Evolutionary conservation across 2,329 filamentous ascomycete species (phyloP).

Genomic region (Xylaria sp.): DNA sequence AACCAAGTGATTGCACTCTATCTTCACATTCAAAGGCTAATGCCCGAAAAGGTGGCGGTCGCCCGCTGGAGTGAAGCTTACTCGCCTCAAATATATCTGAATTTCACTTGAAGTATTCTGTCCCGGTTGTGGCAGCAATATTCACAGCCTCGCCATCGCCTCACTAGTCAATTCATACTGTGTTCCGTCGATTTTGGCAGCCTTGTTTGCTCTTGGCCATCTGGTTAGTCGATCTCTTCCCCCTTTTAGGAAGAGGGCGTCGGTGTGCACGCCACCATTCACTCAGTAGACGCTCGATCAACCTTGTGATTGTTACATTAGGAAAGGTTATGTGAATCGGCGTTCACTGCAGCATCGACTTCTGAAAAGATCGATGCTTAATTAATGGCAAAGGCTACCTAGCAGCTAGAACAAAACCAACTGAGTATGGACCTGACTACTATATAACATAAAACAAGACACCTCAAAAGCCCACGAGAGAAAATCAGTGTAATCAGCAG

Average conservation of each 20-base stretch:
- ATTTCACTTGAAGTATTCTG: not conserved
- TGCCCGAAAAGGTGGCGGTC: not conserved
- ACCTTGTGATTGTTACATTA: not conserved
- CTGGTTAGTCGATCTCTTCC: conserved; percentile 6
- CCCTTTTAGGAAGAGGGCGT: conserved; percentile 15
- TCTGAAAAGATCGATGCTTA: not conserved
- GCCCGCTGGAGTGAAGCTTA: not conserved
- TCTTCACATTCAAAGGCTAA: not conserved
- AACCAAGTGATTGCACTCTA: not conserved
- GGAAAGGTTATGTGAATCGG: conserved; percentile 7
- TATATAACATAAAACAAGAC: not conserved
- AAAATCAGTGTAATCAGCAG: too few species aligned
- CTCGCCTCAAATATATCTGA: not conserved
- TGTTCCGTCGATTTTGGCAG: not conserved
- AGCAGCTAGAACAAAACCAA: not conserved
- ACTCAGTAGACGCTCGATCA: conserved; percentile 13
- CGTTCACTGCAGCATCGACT: not conserved
- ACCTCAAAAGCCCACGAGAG: not conserved
- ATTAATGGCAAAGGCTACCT: conserved; percentile 6
- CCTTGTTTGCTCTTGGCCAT: conserved; percentile 16
- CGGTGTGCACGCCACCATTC: conserved; percentile 13
- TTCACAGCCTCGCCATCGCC: conserved; percentile 10
- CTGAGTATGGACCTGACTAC: not conserved
- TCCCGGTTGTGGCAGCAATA: not conserved
- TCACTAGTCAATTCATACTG: not conserved